phyloP scores from a whole-genome alignment of 139 green algal genomes.

The Pseudopediastrum boryanum region DNA sequence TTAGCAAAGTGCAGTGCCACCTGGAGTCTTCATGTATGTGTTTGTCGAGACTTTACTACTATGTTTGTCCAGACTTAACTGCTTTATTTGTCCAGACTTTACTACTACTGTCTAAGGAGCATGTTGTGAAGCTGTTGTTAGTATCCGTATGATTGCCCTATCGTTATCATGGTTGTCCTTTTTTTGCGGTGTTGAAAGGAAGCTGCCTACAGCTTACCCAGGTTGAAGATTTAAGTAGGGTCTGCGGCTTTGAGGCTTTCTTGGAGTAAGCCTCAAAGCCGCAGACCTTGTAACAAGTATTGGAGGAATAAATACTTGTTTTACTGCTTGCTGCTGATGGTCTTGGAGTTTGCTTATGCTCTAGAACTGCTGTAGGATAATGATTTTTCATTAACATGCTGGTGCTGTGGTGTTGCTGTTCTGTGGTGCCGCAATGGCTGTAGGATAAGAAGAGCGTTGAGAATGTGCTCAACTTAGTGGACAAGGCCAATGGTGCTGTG shows the following conservation, averaged over 20 bases:
- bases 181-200: too few relatives aligned
- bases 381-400: neutral
- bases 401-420: neutral
- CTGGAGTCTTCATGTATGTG: neutral
- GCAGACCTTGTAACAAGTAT: neutral
- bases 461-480: slow-evolving; percentile 60
- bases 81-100: too few relatives aligned
- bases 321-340: neutral
- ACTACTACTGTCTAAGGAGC: too few relatives aligned
- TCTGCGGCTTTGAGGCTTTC: neutral
- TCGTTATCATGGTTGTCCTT: too few relatives aligned
- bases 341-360: neutral
- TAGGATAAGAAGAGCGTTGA: slow-evolving; percentile 68
- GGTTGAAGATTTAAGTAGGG: too few relatives aligned
- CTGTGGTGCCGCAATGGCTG: too few relatives aligned
- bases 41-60: too few relatives aligned
- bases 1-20: neutral
- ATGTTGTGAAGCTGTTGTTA: too few relatives aligned
- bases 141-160: too few relatives aligned
- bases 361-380: neutral
- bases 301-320: neutral
- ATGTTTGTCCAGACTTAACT: too few relatives aligned
- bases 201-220: too few relatives aligned
- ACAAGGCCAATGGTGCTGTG: slow-evolving; percentile 84
- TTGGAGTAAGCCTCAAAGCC: neutral